A percentile compares a stretch with the other conserved stretches of the same genome.
Evolutionary conservation across 306 rosid species (phyloP).

Genomic region (Glycine tomentella): DNA sequence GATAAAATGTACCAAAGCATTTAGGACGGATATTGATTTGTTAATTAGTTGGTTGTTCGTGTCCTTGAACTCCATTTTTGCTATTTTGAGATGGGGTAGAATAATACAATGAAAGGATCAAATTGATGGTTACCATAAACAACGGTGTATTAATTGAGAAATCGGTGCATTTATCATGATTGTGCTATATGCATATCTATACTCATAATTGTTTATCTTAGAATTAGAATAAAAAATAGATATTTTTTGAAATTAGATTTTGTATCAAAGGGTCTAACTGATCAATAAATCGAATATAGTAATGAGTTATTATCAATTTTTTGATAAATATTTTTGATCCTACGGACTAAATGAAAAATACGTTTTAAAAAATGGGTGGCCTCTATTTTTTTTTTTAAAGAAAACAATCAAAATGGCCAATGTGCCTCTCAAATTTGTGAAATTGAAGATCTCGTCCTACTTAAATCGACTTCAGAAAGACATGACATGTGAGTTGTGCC

Average conservation of each 20-base stretch:
- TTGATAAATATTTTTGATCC: too few relatives aligned
- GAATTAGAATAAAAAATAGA: slow-evolving; percentile 1
- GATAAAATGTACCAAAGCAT: not conserved
- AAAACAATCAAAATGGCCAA: too few relatives aligned
- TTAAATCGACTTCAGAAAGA: not conserved
- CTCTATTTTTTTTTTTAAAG: not conserved
- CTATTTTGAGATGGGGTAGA: not conserved
- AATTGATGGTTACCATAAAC: not conserved
- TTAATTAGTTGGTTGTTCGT: not conserved
- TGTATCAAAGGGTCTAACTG: too few relatives aligned
- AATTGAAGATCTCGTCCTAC: not conserved
- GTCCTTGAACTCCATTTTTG: not conserved
- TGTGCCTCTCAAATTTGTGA: not conserved
- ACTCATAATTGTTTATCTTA: not conserved
- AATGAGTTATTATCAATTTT: too few relatives aligned
- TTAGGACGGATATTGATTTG: not conserved
- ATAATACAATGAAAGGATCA: not conserved
- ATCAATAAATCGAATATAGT: too few relatives aligned
- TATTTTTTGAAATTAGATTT: too few relatives aligned
- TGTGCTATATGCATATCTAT: not conserved
- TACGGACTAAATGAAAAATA: too few relatives aligned
- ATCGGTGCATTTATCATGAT: not conserved
- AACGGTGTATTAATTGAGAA: not conserved
- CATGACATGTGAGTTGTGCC: not conserved
- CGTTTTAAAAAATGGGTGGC: not conserved